Evolutionary conservation across 805 yeast genomes (phyloP).

Genomic region (Myxozyma lipomycoides): DNA sequence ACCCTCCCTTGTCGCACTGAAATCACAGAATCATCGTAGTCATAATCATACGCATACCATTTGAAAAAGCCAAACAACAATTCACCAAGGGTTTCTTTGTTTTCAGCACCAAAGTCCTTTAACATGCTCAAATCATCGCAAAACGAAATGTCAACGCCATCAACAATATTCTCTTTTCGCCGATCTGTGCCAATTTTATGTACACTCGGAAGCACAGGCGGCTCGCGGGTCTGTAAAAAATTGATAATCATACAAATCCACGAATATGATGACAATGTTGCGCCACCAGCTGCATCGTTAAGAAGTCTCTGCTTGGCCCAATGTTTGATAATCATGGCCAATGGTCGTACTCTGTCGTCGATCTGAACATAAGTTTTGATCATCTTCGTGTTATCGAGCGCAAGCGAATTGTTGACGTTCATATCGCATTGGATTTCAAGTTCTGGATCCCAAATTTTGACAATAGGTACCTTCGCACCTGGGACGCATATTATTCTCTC

Average conservation of each 20-base stretch:
- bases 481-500: slow-evolving; percentile 31
- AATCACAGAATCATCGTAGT: slow-evolving; percentile 27
- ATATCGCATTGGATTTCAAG: slow-evolving; percentile 30
- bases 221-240: slow-evolving; percentile 28
- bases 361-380: slow-evolving; percentile 30
- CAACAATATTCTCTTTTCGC: slow-evolving; percentile 12
- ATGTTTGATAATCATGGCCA: slow-evolving; percentile 30
- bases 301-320: slow-evolving; percentile 32
- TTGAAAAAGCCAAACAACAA: slow-evolving; percentile 29
- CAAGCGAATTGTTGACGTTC: slow-evolving; percentile 31
- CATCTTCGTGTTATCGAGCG: slow-evolving; percentile 30
- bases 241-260: slow-evolving; percentile 32
- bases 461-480: slow-evolving; percentile 32
- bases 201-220: slow-evolving; percentile 30
- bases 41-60: slow-evolving; percentile 29
- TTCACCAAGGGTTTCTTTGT: slow-evolving; percentile 28
- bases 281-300: slow-evolving; percentile 34
- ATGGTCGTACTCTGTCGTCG: slow-evolving; percentile 30
- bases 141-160: slow-evolving; percentile 27
- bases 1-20: slow-evolving; percentile 30
- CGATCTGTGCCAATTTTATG: slow-evolving; percentile 20
- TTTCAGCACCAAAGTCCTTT: slow-evolving; percentile 21
- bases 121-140: slow-evolving; percentile 27
- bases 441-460: slow-evolving; percentile 32
- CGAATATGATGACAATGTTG: slow-evolving; percentile 31